Evolutionary conservation across 225 moss, liverwort and hornwort species (phyloP).

Genomic region (Bryoerythrophyllum caledonicum): DNA sequence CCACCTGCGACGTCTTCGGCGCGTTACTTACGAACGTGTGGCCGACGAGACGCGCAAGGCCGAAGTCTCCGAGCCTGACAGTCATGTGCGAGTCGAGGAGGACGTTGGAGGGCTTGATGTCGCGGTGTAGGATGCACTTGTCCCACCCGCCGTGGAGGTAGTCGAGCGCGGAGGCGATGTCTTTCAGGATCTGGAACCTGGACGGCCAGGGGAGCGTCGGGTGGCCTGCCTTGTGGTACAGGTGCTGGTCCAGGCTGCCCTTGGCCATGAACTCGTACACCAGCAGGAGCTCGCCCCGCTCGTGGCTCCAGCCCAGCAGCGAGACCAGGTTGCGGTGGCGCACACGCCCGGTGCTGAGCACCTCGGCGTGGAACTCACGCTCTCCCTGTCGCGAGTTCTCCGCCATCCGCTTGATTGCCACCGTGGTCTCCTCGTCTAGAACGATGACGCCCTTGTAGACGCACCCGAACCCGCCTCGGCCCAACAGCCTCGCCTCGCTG

Average conservation of each 20-base stretch:
- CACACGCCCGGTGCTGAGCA: slow-evolving; percentile 34
- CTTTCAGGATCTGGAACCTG: slow-evolving; percentile 5
- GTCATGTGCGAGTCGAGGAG: slow-evolving; percentile 21
- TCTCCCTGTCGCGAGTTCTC: slow-evolving; percentile 13
- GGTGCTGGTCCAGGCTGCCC: slow-evolving; percentile 49
- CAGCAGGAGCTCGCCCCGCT: slow-evolving; percentile 24
- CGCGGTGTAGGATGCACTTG: slow-evolving; percentile 28
- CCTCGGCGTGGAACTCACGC: slow-evolving; percentile 40
- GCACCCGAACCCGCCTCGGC: slow-evolving; percentile 41
- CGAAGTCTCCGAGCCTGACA: slow-evolving; percentile 27
- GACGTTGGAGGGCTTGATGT: slow-evolving; percentile 19
- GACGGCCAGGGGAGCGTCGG: slow-evolving; percentile 2
- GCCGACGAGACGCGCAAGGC: not conserved
- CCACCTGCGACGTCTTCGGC: not conserved
- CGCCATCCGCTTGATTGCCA: slow-evolving; percentile 20
- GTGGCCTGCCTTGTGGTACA: not conserved
- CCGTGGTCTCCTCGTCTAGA: not conserved
- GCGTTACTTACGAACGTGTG: not conserved
- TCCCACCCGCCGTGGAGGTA: slow-evolving; percentile 21
- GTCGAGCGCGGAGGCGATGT: slow-evolving; percentile 19
- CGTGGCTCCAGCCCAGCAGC: slow-evolving; percentile 51
- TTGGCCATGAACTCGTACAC: slow-evolving; percentile 25
- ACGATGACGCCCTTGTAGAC: slow-evolving; percentile 37
- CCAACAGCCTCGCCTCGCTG: slow-evolving; percentile 15
- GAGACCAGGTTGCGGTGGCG: slow-evolving; percentile 42